Evolutionary conservation across 1,284 basidiomycete genomes (phyloP), one percentile per base, ranked within the genome.

Genomic region (Trichosporon sp.): DNA sequence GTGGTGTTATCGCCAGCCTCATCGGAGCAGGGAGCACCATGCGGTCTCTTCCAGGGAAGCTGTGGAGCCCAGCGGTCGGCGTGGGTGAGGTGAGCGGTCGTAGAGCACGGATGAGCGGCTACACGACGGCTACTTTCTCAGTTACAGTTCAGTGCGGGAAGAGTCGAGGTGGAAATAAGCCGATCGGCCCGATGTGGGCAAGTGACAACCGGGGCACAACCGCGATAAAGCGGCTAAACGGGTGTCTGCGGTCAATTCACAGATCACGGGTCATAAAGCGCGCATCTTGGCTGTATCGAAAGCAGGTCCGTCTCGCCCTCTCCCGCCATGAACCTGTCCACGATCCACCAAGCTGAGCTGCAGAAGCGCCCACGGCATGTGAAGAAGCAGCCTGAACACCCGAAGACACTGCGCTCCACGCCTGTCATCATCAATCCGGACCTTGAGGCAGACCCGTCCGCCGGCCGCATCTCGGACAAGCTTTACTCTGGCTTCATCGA

Each of bases 401-500:
- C 74, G 0, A 11, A 61, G 11, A 31, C 60, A 25, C 69, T 77
- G 19, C 56, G 56, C 2, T 27, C 63, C 11, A 61, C 64, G 1
- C 66, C 66, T 1, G 52, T 77, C 56, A 34, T 59, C 1, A 65
- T 77, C 58, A 64, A 71, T 64, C 63, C 71, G 2, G 19, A 58
- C 0, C 11, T 62, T 19, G 57, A 73, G 37, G 68, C 69, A 11
- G 67, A 74, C 58, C 69, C 71, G 4, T 61, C 62, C 16, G 69
- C 68, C 13, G 66, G 63, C 2, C 69, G 69, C 13, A 65, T 75
- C 31, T 68, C 68, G 9, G 69, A 70, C 58, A 70, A 70, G 63
- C 69, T 87, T 70, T 87, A 86, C 74, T 84, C 85, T 25, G 85
- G 86, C 2, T 87, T 87, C 74, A 83, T 86, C 25, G 86, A 87